Percentiles rank a stretch among this genome's conserved stretches.
Evolutionary conservation across 345 rosid species (phyloP).

Genomic region (Eutrema heterophyllum): DNA sequence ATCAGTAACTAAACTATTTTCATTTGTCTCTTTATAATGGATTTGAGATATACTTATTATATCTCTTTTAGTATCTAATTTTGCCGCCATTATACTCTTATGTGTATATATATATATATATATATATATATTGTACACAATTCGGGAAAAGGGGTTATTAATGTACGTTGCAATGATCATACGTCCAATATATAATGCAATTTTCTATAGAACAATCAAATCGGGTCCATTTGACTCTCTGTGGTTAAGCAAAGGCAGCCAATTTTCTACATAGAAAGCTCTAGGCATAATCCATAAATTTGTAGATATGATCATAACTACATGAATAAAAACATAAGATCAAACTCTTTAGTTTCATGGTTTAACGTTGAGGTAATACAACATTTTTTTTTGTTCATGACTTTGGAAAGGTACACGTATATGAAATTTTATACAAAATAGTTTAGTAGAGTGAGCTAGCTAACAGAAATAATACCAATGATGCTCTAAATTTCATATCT

Average conservation of each 20-base stretch:
- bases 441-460: neutral
- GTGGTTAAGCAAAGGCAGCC: neutral
- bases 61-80: neutral
- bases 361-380: neutral
- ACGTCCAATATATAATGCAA: neutral
- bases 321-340: neutral
- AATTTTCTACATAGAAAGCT: neutral
- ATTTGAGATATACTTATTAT: neutral
- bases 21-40: neutral
- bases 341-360: neutral
- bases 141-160: neutral
- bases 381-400: neutral
- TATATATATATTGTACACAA: neutral
- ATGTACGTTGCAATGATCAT: neutral
- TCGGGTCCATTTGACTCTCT: neutral
- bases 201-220: neutral
- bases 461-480: neutral
- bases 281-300: neutral
- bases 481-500: neutral
- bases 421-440: neutral
- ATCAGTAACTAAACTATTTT: slow-evolving; percentile 2
- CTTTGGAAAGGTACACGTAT: neutral
- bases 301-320: neutral
- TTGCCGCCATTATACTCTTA: neutral
- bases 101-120: too few species aligned